phyloP scores from a whole-genome alignment of 306 rosid genomes.

The Oxytropis ochrocephala region DNA sequence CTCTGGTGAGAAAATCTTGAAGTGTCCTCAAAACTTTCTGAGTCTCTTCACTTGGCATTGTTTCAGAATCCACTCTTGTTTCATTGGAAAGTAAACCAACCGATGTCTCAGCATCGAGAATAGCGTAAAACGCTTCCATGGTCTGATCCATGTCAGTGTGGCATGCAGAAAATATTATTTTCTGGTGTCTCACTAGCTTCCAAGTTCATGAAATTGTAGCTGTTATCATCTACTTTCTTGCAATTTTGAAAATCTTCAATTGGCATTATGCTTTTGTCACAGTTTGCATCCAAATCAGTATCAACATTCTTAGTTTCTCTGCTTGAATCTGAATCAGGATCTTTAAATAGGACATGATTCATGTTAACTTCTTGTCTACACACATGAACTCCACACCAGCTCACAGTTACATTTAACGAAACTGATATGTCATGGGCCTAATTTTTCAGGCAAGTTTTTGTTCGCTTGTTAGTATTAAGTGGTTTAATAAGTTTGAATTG shows the following conservation, averaged over 20 bases:
- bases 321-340: neutral
- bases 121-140: constrained; percentile 8
- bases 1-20: neutral
- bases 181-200: neutral
- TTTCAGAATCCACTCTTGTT: neutral
- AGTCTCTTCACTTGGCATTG: neutral
- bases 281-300: neutral
- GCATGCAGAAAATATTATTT: neutral
- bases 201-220: neutral
- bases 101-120: neutral
- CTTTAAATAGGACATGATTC: neutral
- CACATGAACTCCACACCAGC: neutral
- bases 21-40: neutral
- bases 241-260: neutral
- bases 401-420: neutral
- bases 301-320: neutral
- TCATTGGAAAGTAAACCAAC: neutral
- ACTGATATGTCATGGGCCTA: no score
- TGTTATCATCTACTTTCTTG: neutral
- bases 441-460: no score
- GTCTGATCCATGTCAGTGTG: neutral
- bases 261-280: neutral
- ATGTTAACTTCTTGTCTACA: neutral
- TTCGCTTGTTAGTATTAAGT: no score
- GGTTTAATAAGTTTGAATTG: no score